A percentile compares a stretch with the other conserved stretches of the same genome.
Evolutionary conservation across 139 green algal species (phyloP).

Genomic region (Micractinium conductrix): DNA sequence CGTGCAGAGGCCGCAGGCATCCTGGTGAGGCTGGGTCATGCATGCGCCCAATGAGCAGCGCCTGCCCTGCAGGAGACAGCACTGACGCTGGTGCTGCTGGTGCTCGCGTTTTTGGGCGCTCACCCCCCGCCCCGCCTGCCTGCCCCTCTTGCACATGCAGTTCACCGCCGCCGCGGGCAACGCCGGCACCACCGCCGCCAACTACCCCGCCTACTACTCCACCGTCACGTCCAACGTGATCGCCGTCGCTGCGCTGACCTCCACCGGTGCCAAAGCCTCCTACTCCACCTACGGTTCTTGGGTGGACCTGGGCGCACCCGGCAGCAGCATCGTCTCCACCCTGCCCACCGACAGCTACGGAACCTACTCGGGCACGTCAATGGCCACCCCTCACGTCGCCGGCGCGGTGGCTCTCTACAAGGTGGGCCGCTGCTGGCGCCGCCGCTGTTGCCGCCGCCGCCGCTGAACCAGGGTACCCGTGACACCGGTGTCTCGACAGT

Average conservation of each 20-base stretch:
- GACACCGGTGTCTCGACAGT: too few relatives aligned
- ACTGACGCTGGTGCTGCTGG: too few relatives aligned
- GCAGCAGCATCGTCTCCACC: slow-evolving; percentile 47
- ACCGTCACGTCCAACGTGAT: not conserved
- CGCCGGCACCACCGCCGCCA: not conserved
- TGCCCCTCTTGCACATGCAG: not conserved
- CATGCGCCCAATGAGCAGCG: too few relatives aligned
- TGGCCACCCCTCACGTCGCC: slow-evolving; percentile 70
- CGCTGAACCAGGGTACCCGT: too few relatives aligned
- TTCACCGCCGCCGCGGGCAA: not conserved
- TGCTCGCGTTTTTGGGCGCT: too few relatives aligned
- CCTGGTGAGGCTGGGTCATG: too few relatives aligned
- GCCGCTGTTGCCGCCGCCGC: too few relatives aligned
- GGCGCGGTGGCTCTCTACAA: slow-evolving; percentile 75
- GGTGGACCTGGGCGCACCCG: slow-evolving; percentile 71
- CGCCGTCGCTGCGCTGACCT: not conserved
- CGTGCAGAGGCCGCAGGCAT: too few relatives aligned
- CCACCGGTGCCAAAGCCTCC: not conserved
- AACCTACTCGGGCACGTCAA: slow-evolving; percentile 49
- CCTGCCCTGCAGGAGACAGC: too few relatives aligned
- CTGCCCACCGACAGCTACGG: slow-evolving; percentile 41
- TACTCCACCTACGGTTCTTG: slow-evolving; percentile 67
- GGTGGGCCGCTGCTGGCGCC: too few relatives aligned
- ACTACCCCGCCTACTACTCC: not conserved
- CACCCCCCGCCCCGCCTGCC: too few relatives aligned